Base-by-base conservation (phyloP, 352 stramenopile species). In the Phytophthora pseudosyringae region DNA sequence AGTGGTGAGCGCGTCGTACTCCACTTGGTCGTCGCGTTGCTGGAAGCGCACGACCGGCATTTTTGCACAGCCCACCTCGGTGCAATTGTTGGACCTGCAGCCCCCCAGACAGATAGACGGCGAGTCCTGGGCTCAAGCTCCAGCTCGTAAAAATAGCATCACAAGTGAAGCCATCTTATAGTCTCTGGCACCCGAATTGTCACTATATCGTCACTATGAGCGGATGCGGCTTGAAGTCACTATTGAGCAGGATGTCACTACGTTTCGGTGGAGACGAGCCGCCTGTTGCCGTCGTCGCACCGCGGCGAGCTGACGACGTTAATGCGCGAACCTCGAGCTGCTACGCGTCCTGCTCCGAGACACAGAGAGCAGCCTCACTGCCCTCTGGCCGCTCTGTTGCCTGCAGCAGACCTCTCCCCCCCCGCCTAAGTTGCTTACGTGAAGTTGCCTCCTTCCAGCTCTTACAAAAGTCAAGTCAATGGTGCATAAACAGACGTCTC, bases 141-240 rank as follows among this genome's bases (percentile, higher is more conserved):
- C 54, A 45, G 18, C 45, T 44, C 18, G 44, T 59, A 69, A 69
- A 69, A 69, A 69, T 69, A 69, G 45, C 38, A 50, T 62, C 39
- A 52, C 7, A 38, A 53, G 21, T 59, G 62, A 60, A 60, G 54
- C 62, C 62, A 69, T 58, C n/a, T 58, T 9, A 55, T 54, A 36
- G 26, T 49, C 40, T 33, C 5, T 31, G 33, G 25, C 39, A 58
- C 36, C 35, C 38, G 50, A 21, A 47, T 39, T 38, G 35, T 58
- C 50, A 39, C 25, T 56, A 45, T n/a, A 47, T 39, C 29, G 35
- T 58, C 50, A 39, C 28, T 21, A 21, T 21, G 21, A 16, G 7
- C 11, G 11, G 8, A 3, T 28, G 5, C 10, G 4, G 13, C 11
- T 31, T 32, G 2, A 35, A 18, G 39, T 45, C 38, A 59, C 9